Base-by-base conservation (phyloP, 2,329 filamentous ascomycete genomes). In the Pseudogymnoascus sp. region DNA sequence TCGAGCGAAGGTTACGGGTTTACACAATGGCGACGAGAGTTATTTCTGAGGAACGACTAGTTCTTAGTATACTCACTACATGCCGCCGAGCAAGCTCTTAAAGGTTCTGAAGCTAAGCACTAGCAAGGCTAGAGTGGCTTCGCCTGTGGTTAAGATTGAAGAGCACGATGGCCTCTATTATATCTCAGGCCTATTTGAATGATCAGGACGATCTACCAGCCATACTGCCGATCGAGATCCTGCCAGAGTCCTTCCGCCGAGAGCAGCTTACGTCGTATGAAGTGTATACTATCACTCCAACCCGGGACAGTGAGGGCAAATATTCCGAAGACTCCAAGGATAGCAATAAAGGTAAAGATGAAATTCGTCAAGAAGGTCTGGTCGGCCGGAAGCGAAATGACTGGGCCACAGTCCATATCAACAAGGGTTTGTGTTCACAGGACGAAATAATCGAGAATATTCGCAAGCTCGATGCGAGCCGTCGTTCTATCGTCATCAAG, bases 251-350 rank as follows among this genome's bases (percentile, higher is more conserved):
- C 5, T 65, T 66, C 6, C 69, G 64, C 47, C 63, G 64, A 16
- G 68, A 70, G 63, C 67, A 66, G 42, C 59, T 73, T 26, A 72
- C 71, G 3, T 65, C 63, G 14, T 70, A 71, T 61, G 37, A 31
- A 4, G 69, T 64, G 6, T 66, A 65, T 42, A 69, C 67, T 0
- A 68, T 72, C 16, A 8, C n/a, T 35, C n/a, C 14, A 14, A 8
- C 1, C 3, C 1, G n/a, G n/a, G n/a, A n/a, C n/a, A n/a, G n/a
- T n/a, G n/a, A n/a, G n/a, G n/a, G n/a, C n/a, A n/a, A n/a, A n/a
- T n/a, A n/a, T n/a, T n/a, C n/a, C n/a, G n/a, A n/a, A n/a, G n/a
- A n/a, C n/a, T n/a, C n/a, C n/a, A n/a, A n/a, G n/a, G n/a, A n/a
- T n/a, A n/a, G n/a, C n/a, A n/a, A n/a, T n/a, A n/a, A n/a, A n/a